Base-by-base conservation (phyloP, 2,329 filamentous ascomycete genomes). In the Trichophyton verrucosum region DNA sequence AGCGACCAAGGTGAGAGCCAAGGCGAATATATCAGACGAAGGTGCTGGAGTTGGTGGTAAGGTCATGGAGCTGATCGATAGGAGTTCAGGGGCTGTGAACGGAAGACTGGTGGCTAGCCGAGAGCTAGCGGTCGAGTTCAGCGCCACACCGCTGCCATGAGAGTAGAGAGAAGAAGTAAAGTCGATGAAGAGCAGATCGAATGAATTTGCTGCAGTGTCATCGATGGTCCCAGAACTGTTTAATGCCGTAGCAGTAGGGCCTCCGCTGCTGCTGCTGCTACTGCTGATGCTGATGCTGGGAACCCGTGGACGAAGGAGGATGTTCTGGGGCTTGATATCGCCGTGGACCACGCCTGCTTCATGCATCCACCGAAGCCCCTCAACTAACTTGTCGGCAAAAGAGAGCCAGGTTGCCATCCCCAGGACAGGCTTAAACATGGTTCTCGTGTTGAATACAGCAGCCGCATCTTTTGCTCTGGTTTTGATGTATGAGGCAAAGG, bases 271-370 rank as follows among this genome's bases (percentile, higher is more conserved):
- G 9, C 8, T 22, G 44, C 8, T 62, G n/a, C 9, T 62, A 5
- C 9, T 22, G 44, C n/a, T 47, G 20, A 20, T 20, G 44, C 20
- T 22, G 17, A 47, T 47, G 20, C n/a, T 15, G 20, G 44, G 61
- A n/a, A 63, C 53, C 3, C 66, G 62, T 22, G 67, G 65, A 2
- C 67, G 69, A 24, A 79, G 68, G 0, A 78, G 68, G 30, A 78
- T 68, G 46, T 78, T 79, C 53, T 74, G 72, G 3, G 75, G 76
- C 62, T 79, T 79, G 66, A 79, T 74, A 66, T 79, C 77, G 1
- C 76, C 77, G 64, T 80, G 78, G 2, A 79, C 71, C 3, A 79
- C 69, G 3, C 71, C 69, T 1, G 72, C 63, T 38, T 67, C 64
- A 58, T 80, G 78, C 5, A 80, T 68, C 74, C 76, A 80, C 6